Base-by-base conservation (phyloP, 208 protist genomes). In the Acanthamoeba polyphaga region DNA sequence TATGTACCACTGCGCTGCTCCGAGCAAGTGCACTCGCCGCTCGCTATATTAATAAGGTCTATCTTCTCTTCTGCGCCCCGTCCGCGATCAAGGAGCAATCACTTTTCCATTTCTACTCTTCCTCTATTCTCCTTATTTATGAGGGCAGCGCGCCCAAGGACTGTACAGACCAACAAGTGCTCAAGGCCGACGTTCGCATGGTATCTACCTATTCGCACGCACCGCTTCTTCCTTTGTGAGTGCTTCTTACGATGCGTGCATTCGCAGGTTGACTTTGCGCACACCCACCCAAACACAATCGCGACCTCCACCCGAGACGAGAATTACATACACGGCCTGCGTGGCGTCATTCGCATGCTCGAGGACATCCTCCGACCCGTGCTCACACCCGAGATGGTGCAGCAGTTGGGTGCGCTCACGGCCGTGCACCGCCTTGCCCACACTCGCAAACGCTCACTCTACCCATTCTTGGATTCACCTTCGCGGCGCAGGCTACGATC, bases 41-140 rank as follows among this genome's bases (percentile, higher is more conserved):
- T 29, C 34, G n/a, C 32, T n/a, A n/a, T n/a, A n/a, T n/a, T 43
- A 19, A 9, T 9, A n/a, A 43, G 6, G 32, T 1, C 24, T 22
- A 4, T 72, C 1, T 74, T 38, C 32, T 38, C n/a, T 43, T 1
- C 3, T 74, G 6, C 6, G 15, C 8, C 34, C 3, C 66, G 1
- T 74, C 32, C n/a, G 8, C 38, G 2, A 9, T 34, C 70, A 88
- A 46, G 80, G 80, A 88, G 34, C 80, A 88, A 88, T 43, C 80
- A 19, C 46, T 88, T 6, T 88, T 88, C 51, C 55, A 19, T 38
- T 88, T 88, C 53, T 88, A 88, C 53, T 88, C 80, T 64, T 66
- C 51, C 27, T 88, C 80, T 88, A 88, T 88, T 62, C 80, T 88
- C 53, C 80, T 88, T 64, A 88, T 88, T 38, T 88, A 88, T 64